Percentiles rank a stretch among this genome's conserved stretches.
phyloP scores from a whole-genome alignment of 257 asterid genomes.

The Lycium ferocissimum region DNA sequence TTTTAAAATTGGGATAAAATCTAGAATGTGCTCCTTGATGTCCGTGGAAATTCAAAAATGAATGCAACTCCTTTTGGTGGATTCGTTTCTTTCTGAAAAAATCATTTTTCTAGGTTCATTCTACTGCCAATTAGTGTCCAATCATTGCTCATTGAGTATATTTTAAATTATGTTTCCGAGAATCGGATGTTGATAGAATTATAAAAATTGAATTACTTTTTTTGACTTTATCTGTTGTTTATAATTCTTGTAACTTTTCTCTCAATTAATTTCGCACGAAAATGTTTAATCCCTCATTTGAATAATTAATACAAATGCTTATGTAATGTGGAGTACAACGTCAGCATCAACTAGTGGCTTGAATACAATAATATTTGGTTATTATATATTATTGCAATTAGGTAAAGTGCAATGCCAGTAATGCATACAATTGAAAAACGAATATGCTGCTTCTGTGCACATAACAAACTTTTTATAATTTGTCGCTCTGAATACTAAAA shows the following conservation, averaged over 20 bases:
- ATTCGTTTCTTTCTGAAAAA: too few species aligned
- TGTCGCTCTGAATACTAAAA: neutral
- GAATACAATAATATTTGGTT: neutral
- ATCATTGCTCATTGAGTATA: neutral
- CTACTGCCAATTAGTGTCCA: neutral
- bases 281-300: neutral
- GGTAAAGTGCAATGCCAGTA: constrained; percentile 21
- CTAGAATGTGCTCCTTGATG: too few species aligned
- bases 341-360: neutral
- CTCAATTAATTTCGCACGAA: neutral
- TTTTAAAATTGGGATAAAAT: too few species aligned
- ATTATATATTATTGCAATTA: neutral
- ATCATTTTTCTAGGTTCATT: too few species aligned
- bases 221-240: neutral
- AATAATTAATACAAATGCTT: neutral
- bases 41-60: too few species aligned
- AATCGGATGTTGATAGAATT: neutral
- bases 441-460: neutral
- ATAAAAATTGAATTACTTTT: neutral
- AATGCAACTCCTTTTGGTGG: too few species aligned
- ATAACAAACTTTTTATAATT: neutral
- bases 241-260: neutral
- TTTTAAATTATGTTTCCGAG: neutral
- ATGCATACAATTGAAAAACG: neutral
- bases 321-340: neutral